A percentile compares a stretch with the other conserved stretches of the same genome.
These are phyloP conservation scores for Peribolospora kevripleyi DNA, from an alignment of 768 basidiomycete genomes.

Conservation along the genomic window DNA sequence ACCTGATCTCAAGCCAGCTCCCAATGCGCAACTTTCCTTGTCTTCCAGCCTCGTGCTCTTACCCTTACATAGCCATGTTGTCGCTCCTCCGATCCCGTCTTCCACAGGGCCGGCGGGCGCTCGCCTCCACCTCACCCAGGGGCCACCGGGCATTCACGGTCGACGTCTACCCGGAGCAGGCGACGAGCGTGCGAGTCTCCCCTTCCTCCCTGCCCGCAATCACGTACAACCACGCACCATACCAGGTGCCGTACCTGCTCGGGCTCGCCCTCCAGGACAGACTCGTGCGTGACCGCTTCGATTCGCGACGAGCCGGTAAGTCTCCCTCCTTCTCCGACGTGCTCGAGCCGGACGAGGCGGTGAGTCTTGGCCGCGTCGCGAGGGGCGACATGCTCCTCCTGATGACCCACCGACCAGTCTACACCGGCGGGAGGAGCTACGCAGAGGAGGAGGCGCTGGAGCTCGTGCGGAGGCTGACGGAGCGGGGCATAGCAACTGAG, in stretches of 20 bases:
- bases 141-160: too few species aligned
- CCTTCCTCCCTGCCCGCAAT: not conserved
- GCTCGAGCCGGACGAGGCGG: not conserved
- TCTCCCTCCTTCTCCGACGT: not conserved
- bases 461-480: conserved; percentile 30
- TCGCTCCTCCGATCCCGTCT: too few species aligned
- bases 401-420: conserved; percentile 77
- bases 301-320: not conserved
- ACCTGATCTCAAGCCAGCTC: too few species aligned
- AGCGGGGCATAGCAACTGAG: conserved; percentile 46
- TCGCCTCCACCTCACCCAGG: too few species aligned
- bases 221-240: conserved; percentile 6
- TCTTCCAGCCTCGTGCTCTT: too few species aligned
- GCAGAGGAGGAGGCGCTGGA: conserved; percentile 18
- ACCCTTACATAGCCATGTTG: too few species aligned
- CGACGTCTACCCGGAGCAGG: too few species aligned
- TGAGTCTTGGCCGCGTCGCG: conserved; percentile 17
- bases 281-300: conserved; percentile 2
- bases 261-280: conserved; percentile 19
- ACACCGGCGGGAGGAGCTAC: conserved; percentile 55
- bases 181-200: too few species aligned
- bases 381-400: conserved; percentile 34
- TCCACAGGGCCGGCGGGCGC: too few species aligned
- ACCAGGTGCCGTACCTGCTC: conserved; percentile 7
- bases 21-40: too few species aligned